Base-by-base conservation (phyloP, 768 basidiomycete species). In the Thelephora aurantiotincta region DNA sequence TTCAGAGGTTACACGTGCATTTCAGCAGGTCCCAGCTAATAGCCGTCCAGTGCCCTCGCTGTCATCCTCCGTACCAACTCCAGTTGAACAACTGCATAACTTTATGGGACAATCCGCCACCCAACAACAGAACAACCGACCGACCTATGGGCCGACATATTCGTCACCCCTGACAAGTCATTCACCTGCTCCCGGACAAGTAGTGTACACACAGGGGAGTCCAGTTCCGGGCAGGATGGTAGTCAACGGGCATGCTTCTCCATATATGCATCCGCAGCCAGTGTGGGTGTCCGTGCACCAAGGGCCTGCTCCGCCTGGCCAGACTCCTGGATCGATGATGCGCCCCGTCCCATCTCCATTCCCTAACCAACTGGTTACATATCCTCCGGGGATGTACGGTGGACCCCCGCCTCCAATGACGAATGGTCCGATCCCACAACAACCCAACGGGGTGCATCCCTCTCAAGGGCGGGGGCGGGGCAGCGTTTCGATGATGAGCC, bases 1-100 rank as follows among this genome's bases (percentile, higher is more conserved):
- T 35, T 78, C 81, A 48, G 88, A 91, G 48, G 85, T 89, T 33
- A 87, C 82, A 11, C 77, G 83, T 49, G 85, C 87, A 18, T 91
- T 91, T 65, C 88, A 91, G 58, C 81, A 81, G 62, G 88, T 90
- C 22, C 87, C 87, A 2, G 65, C 75, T 5, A 61, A 73, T 12
- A 72, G 59, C 43, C 62, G 70, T 41, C 58, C 70, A 63, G 72
- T 30, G 52, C 58, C 22, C 64, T 75, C 2, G 63, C 53, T 30
- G 19, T 48, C 46, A 19, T 47, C 49, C 26, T 35, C 48, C 26
- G 35, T 44, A 3, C 42, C 52, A 11, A 52, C 48, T 37, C 52
- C 44, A 13, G 51, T 51, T 7, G 38, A 46, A 33, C 34, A 51
- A n/a, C 53, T 50, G 11, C 55, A 51, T n/a, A 51, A 52, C 11